These are phyloP conservation scores for Alternaria sp. DNA, from an alignment of 2,329 filamentous ascomycete genomes.

Conservation along the genomic window DNA sequence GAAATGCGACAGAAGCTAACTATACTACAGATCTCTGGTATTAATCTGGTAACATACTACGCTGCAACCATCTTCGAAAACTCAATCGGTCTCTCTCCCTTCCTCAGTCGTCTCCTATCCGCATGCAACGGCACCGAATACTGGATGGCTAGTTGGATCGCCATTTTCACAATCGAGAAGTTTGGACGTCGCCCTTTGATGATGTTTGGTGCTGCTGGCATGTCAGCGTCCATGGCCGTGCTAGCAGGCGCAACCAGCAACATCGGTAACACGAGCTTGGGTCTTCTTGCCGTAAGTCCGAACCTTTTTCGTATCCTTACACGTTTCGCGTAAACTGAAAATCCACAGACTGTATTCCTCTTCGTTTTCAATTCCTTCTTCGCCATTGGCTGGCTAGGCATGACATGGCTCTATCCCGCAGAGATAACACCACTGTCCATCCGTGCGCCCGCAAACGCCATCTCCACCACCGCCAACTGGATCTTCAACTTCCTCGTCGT, in stretches of 20 bases:
- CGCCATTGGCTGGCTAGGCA: constrained; percentile 78
- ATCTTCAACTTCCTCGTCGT: constrained; percentile 67
- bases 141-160: constrained; percentile 55
- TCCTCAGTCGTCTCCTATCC: constrained; percentile 50
- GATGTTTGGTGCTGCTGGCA: constrained; percentile 51
- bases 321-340: too few species aligned
- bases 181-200: constrained; percentile 51
- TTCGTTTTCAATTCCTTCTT: constrained; percentile 94
- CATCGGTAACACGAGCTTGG: constrained; percentile 38
- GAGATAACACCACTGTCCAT: constrained; percentile 91
- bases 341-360: constrained; percentile 74
- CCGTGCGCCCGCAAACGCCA: constrained; percentile 83
- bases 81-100: constrained; percentile 51
- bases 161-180: constrained; percentile 53
- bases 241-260: constrained; percentile 46
- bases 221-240: constrained; percentile 48
- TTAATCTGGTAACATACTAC: constrained; percentile 56
- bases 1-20: not conserved
- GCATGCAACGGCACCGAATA: constrained; percentile 55
- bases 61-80: constrained; percentile 55
- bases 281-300: constrained; percentile 44
- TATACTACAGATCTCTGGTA: constrained; percentile 50
- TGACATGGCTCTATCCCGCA: constrained; percentile 69
- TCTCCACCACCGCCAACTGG: constrained; percentile 76
- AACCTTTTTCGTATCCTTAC: constrained; percentile 12